Percentiles rank a stretch among this genome's conserved stretches.
Evolutionary conservation across 768 basidiomycete genomes (phyloP).

Genomic region (Cystobasidium onofrii): DNA sequence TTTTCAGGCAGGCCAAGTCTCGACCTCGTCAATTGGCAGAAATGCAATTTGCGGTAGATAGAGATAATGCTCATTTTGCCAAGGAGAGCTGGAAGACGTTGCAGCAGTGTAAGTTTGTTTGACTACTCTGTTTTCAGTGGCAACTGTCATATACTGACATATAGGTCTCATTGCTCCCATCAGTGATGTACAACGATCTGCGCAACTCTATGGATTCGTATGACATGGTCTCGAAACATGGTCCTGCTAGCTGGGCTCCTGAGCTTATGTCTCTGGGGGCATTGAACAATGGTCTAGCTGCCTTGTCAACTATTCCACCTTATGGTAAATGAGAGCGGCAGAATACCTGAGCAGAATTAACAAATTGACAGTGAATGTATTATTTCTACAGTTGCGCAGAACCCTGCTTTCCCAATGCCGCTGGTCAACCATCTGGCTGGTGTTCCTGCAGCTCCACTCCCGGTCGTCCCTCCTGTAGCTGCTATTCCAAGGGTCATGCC

Average conservation of each 20-base stretch:
- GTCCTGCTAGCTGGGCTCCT: conserved; percentile 5
- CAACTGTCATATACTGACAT: not conserved
- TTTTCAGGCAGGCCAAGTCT: conserved; percentile 16
- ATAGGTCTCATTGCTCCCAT: not conserved
- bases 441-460: not conserved
- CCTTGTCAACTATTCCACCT: not conserved
- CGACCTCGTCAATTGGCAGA: conserved; percentile 21
- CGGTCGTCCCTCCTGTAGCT: not conserved
- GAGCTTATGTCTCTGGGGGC: conserved; percentile 4
- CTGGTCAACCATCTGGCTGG: not conserved
- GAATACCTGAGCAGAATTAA: too few relatives aligned
- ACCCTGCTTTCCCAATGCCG: not conserved
- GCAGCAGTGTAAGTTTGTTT: conserved; percentile 13
- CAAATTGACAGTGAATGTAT: too few relatives aligned
- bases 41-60: not conserved
- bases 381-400: not conserved
- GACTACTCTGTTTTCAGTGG: not conserved
- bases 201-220: conserved; percentile 16
- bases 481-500: not conserved
- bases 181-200: conserved; percentile 32
- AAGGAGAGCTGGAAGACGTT: conserved; percentile 25
- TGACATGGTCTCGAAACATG: conserved; percentile 16
- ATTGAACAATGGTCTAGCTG: not conserved
- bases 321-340: conserved; percentile 7
- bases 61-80: conserved; percentile 8